Evolutionary conservation across 139 green algal species (phyloP).

Genomic region (Coccomyxa sp.): DNA sequence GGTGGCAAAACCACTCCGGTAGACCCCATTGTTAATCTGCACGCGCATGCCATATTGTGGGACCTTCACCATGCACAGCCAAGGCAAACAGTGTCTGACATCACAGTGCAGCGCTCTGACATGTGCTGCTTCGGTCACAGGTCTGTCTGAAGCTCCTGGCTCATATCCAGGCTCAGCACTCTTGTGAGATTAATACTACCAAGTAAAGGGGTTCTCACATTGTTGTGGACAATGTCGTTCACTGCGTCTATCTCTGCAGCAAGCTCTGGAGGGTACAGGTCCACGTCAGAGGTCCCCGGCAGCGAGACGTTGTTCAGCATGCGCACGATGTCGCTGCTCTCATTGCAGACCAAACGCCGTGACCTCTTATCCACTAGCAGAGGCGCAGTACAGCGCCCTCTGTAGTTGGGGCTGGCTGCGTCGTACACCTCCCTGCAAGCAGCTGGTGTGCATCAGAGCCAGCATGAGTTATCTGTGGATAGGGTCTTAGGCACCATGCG

Average conservation of each 20-base stretch:
- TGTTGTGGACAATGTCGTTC: constrained; percentile 60
- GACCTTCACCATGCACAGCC: too few species aligned
- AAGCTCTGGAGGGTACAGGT: constrained; percentile 57
- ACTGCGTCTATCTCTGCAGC: constrained; percentile 55
- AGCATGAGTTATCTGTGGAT: too few species aligned
- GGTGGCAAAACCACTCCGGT: constrained; percentile 76
- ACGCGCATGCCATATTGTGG: neutral
- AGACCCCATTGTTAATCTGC: constrained; percentile 84
- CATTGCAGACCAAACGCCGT: constrained; percentile 65
- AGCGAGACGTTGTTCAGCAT: constrained; percentile 58
- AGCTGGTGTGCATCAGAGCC: neutral
- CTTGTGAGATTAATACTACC: too few species aligned
- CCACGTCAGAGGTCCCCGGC: constrained; percentile 37
- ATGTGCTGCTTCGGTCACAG: neutral
- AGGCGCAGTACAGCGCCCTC: constrained; percentile 82
- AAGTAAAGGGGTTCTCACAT: constrained; percentile 4
- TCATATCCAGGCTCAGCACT: too few species aligned
- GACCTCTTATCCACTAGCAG: constrained; percentile 71
- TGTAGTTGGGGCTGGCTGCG: constrained; percentile 54
- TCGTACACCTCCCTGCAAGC: constrained; percentile 78
- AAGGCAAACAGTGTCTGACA: too few species aligned
- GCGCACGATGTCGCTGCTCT: constrained; percentile 68
- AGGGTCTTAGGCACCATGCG: too few species aligned
- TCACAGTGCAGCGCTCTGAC: too few species aligned
- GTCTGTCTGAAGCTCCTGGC: too few species aligned